Conservation (phyloP, 2,329 filamentous ascomycete species). For the Neofusicoccum parvum region DNA sequence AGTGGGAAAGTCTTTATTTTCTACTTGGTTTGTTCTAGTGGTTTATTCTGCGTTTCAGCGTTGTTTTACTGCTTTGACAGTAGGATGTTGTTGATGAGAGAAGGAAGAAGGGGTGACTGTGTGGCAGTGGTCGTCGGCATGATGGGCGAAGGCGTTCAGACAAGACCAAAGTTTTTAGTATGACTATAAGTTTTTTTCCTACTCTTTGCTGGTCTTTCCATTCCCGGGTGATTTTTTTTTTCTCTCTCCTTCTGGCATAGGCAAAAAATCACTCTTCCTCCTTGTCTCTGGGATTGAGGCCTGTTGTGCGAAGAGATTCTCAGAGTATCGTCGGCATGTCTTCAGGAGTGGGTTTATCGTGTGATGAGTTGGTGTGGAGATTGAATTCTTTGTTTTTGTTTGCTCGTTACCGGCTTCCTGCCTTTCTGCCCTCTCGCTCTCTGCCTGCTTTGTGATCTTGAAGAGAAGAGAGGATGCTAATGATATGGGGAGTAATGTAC, state of each 20-base stretch:
- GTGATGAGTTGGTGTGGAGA: too few species aligned
- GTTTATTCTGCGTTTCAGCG: slow-evolving; percentile 16
- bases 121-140: slow-evolving; percentile 2
- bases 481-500: too few species aligned
- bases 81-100: slow-evolving; percentile 8
- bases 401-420: background rate
- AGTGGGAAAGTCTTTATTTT: background rate
- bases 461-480: too few species aligned
- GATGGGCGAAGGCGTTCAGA: slow-evolving; percentile 19
- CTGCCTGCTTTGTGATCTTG: too few species aligned
- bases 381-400: background rate
- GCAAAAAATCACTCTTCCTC: slow-evolving; percentile 10
- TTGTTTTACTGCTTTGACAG: slow-evolving; percentile 14
- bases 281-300: background rate
- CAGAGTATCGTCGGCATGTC: too few species aligned
- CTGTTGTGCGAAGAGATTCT: background rate
- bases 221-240: background rate
- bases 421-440: too few species aligned
- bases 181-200: background rate
- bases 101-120: background rate
- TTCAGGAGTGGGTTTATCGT: too few species aligned
- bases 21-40: background rate
- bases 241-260: background rate
- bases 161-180: slow-evolving; percentile 17
- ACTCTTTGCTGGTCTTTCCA: background rate